Conservation (phyloP, 2,329 filamentous ascomycete species). For the Talaromyces sp. region DNA sequence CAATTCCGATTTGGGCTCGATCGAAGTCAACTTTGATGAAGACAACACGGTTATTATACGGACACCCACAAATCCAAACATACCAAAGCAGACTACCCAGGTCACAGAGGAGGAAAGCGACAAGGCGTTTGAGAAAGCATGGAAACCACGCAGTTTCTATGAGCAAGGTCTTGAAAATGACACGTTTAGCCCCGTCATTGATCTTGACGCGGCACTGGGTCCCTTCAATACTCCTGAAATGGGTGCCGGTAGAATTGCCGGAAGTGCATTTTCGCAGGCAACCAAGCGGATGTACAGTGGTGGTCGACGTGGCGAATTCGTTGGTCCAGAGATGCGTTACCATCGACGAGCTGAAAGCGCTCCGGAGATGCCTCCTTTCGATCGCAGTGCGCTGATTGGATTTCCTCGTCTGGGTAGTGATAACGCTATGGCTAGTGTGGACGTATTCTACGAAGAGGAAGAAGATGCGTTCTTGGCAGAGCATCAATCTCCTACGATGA, state of each 20-base stretch:
- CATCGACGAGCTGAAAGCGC: slow-evolving; percentile 51
- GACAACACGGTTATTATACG: slow-evolving; percentile 49
- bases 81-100: slow-evolving; percentile 22
- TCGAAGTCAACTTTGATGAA: slow-evolving; percentile 49
- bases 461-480: slow-evolving; percentile 48
- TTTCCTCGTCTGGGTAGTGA: slow-evolving; percentile 38
- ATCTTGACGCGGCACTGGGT: slow-evolving; percentile 87
- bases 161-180: slow-evolving; percentile 56
- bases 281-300: slow-evolving; percentile 50
- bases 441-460: slow-evolving; percentile 52
- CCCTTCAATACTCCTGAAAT: slow-evolving; percentile 73
- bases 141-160: slow-evolving; percentile 46
- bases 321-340: slow-evolving; percentile 49
- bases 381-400: slow-evolving; percentile 38
- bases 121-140: slow-evolving; percentile 35
- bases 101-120: slow-evolving; percentile 8
- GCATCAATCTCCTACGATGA: slow-evolving; percentile 24
- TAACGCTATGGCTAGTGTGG: slow-evolving; percentile 39
- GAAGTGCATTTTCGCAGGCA: slow-evolving; percentile 39
- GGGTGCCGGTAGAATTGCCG: slow-evolving; percentile 29
- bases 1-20: slow-evolving; percentile 41
- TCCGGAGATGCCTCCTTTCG: slow-evolving; percentile 48
- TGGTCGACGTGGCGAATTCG: slow-evolving; percentile 45
- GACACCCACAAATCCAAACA: slow-evolving; percentile 38
- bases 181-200: slow-evolving; percentile 74